Evolutionary conservation across 2,329 filamentous ascomycete species (phyloP), one percentile per base, ranked within the genome.

Genomic region (Fusarium torulosum): DNA sequence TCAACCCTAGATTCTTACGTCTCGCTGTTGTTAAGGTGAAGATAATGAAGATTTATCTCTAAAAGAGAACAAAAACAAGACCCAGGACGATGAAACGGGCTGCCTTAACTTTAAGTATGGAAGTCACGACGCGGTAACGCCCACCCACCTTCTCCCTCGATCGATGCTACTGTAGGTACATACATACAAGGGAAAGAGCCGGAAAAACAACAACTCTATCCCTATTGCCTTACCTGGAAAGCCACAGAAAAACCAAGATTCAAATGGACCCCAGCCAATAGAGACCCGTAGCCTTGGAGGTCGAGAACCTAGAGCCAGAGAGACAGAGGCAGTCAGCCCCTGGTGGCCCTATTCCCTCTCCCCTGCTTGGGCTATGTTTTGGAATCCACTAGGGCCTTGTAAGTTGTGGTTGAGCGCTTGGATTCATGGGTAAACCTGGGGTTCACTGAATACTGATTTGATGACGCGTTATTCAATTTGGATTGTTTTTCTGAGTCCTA

Each of bases 241-340:
- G 37, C 62, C 52, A 57, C 53, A 40, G 19, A 37, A 59, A 52
- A 62, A 47, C 27, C 64, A 68, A 68, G 59, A 60, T 53, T 53
- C 66, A 53, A 19, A 40, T 33, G 43, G 50, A 38, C 46, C 43
- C 47, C 51, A 58, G 58, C 66, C 66, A 62, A 66, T 69, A 53
- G 40, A 55, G 54, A 52, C 52, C 54, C 50, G 47, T 46, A 51
- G 25, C 53, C 52, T 23, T 25, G n/a, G 17, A 44, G 51, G 51
- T 53, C 31, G 42, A 37, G 52, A 38, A 29, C 51, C 14, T 2
- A 33, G 47, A 46, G 35, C 20, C 7, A n/a, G 7, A 17, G 47
- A 46, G 40, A 29, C 33, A 37, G 15, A 17, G 17, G 4, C 11
- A 33, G 31, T 14, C 5, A 33, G 14, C 40, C 41, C 61, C 64